Evolutionary conservation across 2,329 filamentous ascomycete genomes (phyloP), one percentile per base, ranked within the genome.

Genomic region (Fusarium circinatum): DNA sequence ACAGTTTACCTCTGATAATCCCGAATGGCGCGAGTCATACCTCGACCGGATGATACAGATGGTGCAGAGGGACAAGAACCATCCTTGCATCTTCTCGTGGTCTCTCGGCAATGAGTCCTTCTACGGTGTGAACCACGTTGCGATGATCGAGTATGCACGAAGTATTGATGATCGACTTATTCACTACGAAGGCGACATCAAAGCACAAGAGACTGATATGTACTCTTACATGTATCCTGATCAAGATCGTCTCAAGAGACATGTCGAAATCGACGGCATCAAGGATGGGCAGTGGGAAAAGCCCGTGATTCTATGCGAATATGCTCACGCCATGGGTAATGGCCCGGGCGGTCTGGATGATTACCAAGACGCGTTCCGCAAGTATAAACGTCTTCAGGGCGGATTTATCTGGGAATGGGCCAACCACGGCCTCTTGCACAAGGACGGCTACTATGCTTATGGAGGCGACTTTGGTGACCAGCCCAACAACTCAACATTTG

Each of bases 321-420:
- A 68, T 11, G 65, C 63, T 5, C 65, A 68, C 1, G 65, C 65
- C 0, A 68, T 68, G 65, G 63, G 63, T 0, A 68, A 68, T 5
- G 65, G 65, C 1, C 65, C 65, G 1, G 65, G 65, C 2, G 65
- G 22, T 1, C 36, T 68, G 1, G 63, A 68, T 18, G 63, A 68
- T 0, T 68, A 68, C 2, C 63, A 68, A n/a, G 41, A 42, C 0
- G 63, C 63, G 1, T 68, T 68, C 26, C 54, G 65, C 0, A 62
- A 62, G 20, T 68, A 68, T 5, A 24, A 68, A 14, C 63, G 65
- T 1, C 65, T 68, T 1, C 65, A 68, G 14, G 65, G 65, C 3
- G 65, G 65, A 0, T 68, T 68, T 3, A 68, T 68, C 26, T 68
- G 65, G 65, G 65, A 68, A 17, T 68, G 65, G 65, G 63, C 65